Base-by-base conservation (phyloP, 2,329 filamentous ascomycete genomes). In the Fusarium illudens region DNA sequence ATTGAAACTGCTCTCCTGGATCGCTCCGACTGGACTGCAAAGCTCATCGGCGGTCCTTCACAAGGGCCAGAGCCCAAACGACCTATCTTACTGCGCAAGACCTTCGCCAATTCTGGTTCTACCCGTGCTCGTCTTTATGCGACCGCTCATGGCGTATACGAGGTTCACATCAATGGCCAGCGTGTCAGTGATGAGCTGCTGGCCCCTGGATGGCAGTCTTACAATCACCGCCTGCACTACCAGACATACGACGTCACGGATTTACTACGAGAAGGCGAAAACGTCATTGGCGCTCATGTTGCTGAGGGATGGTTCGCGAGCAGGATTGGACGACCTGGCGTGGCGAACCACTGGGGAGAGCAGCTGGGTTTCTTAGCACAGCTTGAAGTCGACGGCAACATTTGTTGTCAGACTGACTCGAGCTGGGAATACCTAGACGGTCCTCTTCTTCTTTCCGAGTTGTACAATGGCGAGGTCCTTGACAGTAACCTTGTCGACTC, bases 161-260 rank as follows among this genome's bases (percentile, higher is more conserved):
- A 79, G 27, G 79, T 78, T 0, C 75, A 76, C n/a, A 79, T 85
- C 62, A 84, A 85, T 53, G 82, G 80, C 0, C 61, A 72, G 2
- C 64, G 67, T 17, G 77, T 83, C 8, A 78, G 78, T 0, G 76
- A 78, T 39, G 63, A 74, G 4, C 73, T 77, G 10, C 75, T 84
- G 54, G 81, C 83, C 34, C 84, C 84, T 0, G 84, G 84, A 0
- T 86, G 83, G 82, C 80, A 80, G 33, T 79, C 78, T 13, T 87
- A 87, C 63, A 73, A 80, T 0, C 74, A 82, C 57, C 77, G 84
- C 3, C 77, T 82, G 13, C 73, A 78, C 1, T 87, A 86, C 58
- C 80, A 86, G 62, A 82, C 80, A 0, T 84, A 82, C 59, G 84
- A 87, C 64, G 81, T 86, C 2, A 79, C 78, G 0, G 60, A 74